phyloP scores from a whole-genome alignment of 305 asterid species.

The Rubia balearica region DNA sequence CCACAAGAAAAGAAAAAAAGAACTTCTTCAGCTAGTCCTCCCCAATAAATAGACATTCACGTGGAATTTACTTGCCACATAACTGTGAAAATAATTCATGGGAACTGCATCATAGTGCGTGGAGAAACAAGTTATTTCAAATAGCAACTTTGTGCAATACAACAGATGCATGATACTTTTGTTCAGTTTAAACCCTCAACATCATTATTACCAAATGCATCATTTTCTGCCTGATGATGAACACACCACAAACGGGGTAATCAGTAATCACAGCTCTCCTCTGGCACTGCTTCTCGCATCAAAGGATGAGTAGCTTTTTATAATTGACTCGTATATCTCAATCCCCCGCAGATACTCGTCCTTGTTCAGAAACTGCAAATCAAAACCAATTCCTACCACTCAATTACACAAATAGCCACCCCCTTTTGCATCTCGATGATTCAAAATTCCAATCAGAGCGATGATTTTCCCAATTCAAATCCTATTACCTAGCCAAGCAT shows the following conservation, averaged over 20 bases:
- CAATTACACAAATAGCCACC: not conserved
- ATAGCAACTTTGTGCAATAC: too few relatives aligned
- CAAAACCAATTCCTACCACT: not conserved
- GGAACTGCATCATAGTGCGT: too few relatives aligned
- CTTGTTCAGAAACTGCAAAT: conserved; percentile 77
- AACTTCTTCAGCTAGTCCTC: too few relatives aligned
- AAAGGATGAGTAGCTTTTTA: conserved; percentile 66
- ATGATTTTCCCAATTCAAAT: too few relatives aligned
- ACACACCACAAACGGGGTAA: not conserved
- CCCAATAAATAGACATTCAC: too few relatives aligned
- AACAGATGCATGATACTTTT: too few relatives aligned
- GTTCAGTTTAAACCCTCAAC: too few relatives aligned
- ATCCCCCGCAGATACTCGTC: conserved; percentile 81
- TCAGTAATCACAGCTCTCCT: conserved; percentile 18
- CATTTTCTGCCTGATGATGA: not conserved
- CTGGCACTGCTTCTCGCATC: conserved; percentile 35
- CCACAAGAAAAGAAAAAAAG: too few relatives aligned
- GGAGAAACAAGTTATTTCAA: too few relatives aligned
- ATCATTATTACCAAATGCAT: not conserved
- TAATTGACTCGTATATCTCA: conserved; percentile 57
- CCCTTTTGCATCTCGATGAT: not conserved
- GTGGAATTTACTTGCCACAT: too few relatives aligned
- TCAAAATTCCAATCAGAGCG: not conserved
- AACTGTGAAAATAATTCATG: too few relatives aligned
- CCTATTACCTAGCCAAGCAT: not conserved